phyloP scores from a whole-genome alignment of 1,284 basidiomycete species.

The Microbotryum saponariae region DNA sequence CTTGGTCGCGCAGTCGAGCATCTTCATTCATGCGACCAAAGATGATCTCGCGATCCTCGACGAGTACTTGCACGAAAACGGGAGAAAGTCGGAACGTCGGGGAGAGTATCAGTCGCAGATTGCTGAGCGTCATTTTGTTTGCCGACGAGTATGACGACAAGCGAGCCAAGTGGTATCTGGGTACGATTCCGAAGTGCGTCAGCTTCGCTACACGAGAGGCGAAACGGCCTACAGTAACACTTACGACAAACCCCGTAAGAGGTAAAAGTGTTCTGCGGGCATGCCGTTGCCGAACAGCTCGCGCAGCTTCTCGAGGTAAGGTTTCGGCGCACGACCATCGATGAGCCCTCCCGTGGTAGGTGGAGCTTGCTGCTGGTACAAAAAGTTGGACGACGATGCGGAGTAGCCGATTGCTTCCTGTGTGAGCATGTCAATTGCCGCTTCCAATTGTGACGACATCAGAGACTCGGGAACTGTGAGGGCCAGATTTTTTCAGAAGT shows the following conservation, averaged over 20 bases:
- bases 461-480: conserved; percentile 33
- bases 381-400: conserved; percentile 21
- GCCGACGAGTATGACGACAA: conserved; percentile 17
- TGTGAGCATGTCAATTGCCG: conserved; percentile 22
- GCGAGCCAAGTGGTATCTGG: conserved; percentile 30
- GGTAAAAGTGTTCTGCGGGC: conserved; percentile 25
- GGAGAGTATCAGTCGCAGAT: conserved; percentile 32
- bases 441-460: conserved; percentile 20
- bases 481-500: too few relatives aligned
- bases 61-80: conserved; percentile 30
- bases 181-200: not conserved
- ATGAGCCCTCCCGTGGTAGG: not conserved
- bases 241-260: conserved; percentile 26
- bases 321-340: conserved; percentile 9
- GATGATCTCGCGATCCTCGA: conserved; percentile 28
- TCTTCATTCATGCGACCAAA: not conserved
- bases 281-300: conserved; percentile 21
- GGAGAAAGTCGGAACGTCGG: conserved; percentile 34
- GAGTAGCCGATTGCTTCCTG: conserved; percentile 26
- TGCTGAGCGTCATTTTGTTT: conserved; percentile 35
- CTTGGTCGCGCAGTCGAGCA: too few relatives aligned
- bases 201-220: not conserved
- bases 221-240: not conserved
- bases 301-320: conserved; percentile 19
- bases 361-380: conserved; percentile 1